phyloP scores from a whole-genome alignment of 371 early-diverging fungal species.

The Blastocladiella emersonii region DNA sequence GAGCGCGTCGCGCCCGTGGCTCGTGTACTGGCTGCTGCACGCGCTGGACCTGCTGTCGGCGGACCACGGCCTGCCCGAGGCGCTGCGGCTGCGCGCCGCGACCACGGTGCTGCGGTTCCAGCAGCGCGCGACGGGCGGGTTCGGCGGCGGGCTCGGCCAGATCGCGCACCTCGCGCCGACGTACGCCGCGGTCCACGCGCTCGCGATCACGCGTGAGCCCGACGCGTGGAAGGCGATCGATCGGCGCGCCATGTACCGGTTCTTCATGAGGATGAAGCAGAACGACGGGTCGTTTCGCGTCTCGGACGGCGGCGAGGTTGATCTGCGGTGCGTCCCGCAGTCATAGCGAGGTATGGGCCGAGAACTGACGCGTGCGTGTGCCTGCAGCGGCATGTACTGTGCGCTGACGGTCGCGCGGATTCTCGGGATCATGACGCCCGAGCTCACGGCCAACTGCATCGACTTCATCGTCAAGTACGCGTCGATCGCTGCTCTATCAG shows the following conservation, averaged over 20 bases:
- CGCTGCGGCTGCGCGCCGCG: constrained; percentile 29
- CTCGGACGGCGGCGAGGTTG: too few relatives aligned
- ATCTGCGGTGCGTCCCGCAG: too few relatives aligned
- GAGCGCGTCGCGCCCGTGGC: constrained; percentile 85
- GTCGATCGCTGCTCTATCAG: not conserved
- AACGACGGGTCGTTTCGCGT: constrained; percentile 80
- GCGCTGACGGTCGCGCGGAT: constrained; percentile 66
- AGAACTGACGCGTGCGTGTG: too few relatives aligned
- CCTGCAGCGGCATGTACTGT: constrained; percentile 76
- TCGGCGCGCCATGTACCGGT: constrained; percentile 42
- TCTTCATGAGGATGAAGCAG: constrained; percentile 68
- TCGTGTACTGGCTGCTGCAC: constrained; percentile 80
- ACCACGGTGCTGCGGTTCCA: constrained; percentile 53
- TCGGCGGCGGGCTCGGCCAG: constrained; percentile 67
- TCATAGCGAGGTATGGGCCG: too few relatives aligned
- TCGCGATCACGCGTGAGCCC: constrained; percentile 54
- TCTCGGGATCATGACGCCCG: constrained; percentile 61
- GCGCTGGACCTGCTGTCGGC: constrained; percentile 50
- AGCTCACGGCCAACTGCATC: constrained; percentile 49
- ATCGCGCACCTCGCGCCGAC: constrained; percentile 70
- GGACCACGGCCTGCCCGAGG: constrained; percentile 19
- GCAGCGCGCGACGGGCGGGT: constrained; percentile 57
- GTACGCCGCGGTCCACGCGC: constrained; percentile 64
- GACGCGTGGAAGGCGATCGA: constrained; percentile 59
- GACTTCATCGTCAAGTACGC: constrained; percentile 32